Evolutionary conservation across 768 basidiomycete species (phyloP).

Genomic region (Mycena polygramma): DNA sequence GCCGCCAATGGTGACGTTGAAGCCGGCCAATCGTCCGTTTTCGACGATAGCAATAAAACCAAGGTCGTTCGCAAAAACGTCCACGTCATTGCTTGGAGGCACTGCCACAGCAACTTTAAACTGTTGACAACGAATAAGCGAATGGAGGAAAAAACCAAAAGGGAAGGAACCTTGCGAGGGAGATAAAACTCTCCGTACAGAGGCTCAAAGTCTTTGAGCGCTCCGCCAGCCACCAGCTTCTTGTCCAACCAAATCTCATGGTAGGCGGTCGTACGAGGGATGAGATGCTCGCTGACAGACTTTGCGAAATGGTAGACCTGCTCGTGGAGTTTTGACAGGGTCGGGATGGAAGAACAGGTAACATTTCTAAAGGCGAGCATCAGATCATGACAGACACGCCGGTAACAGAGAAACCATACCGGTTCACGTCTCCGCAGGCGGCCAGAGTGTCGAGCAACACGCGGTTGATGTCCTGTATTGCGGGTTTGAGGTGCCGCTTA

Average conservation of each 20-base stretch:
- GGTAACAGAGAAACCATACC: conserved; percentile 58
- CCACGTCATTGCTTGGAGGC: conserved; percentile 96
- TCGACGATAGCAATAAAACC: conserved; percentile 96
- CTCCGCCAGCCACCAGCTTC: conserved; percentile 94
- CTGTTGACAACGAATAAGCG: conserved; percentile 53
- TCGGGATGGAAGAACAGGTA: conserved; percentile 91
- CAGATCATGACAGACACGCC: neutral
- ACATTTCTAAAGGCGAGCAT: conserved; percentile 72
- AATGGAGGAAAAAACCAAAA: conserved; percentile 21
- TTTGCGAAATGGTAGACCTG: conserved; percentile 90
- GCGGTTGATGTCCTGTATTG: conserved; percentile 96
- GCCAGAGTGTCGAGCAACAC: conserved; percentile 94
- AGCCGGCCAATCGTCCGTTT: conserved; percentile 85
- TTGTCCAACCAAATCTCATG: conserved; percentile 99
- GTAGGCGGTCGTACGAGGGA: conserved; percentile 93
- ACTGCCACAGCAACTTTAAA: conserved; percentile 98
- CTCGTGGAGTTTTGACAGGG: conserved; percentile 86
- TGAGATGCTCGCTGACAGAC: conserved; percentile 84
- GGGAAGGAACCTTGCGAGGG: conserved; percentile 84
- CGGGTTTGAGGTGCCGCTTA: conserved; percentile 95
- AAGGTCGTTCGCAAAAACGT: conserved; percentile 95
- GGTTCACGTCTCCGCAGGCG: conserved; percentile 98
- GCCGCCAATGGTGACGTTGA: conserved; percentile 94
- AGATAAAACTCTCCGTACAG: conserved; percentile 98
- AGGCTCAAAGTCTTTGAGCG: conserved; percentile 94